A percentile compares a stretch with the other conserved stretches of the same genome.
Evolutionary conservation across 306 rosid species (phyloP).

Genomic region (Vigna radiata): DNA sequence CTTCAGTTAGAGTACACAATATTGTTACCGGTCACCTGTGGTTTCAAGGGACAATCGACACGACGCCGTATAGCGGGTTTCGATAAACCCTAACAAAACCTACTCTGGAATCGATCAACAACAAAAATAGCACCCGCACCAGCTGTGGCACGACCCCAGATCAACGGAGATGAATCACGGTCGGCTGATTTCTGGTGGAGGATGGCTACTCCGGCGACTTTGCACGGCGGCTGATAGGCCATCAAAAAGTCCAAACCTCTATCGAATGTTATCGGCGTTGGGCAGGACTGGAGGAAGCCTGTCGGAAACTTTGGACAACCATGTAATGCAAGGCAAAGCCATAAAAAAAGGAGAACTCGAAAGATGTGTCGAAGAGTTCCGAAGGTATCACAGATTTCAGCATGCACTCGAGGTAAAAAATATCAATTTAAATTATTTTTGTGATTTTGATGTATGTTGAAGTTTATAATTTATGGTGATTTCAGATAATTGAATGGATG

Average conservation of each 20-base stretch:
- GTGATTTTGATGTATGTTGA: not conserved
- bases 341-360: constrained; percentile 55
- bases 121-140: not conserved
- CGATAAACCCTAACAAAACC: constrained; percentile 43
- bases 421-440: not conserved
- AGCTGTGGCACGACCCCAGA: not conserved
- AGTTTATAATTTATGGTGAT: not conserved
- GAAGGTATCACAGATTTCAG: constrained; percentile 49
- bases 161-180: constrained; percentile 51
- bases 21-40: constrained; percentile 21
- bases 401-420: constrained; percentile 77
- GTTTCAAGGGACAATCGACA: not conserved
- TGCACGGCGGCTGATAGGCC: constrained; percentile 41
- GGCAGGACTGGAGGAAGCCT: constrained; percentile 67
- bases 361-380: constrained; percentile 61
- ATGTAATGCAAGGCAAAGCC: constrained; percentile 63
- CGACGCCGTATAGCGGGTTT: constrained; percentile 26
- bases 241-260: constrained; percentile 41
- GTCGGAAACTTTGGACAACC: constrained; percentile 59
- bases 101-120: not conserved
- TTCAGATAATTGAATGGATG: constrained; percentile 95
- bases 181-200: constrained; percentile 48
- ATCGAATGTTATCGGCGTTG: constrained; percentile 64
- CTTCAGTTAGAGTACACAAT: not conserved
- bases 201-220: constrained; percentile 52